A percentile compares a stretch with the other conserved stretches of the same genome.
These are phyloP conservation scores for Tetracladium maxilliforme DNA, from an alignment of 2,329 filamentous ascomycete genomes.

Conservation along the genomic window DNA sequence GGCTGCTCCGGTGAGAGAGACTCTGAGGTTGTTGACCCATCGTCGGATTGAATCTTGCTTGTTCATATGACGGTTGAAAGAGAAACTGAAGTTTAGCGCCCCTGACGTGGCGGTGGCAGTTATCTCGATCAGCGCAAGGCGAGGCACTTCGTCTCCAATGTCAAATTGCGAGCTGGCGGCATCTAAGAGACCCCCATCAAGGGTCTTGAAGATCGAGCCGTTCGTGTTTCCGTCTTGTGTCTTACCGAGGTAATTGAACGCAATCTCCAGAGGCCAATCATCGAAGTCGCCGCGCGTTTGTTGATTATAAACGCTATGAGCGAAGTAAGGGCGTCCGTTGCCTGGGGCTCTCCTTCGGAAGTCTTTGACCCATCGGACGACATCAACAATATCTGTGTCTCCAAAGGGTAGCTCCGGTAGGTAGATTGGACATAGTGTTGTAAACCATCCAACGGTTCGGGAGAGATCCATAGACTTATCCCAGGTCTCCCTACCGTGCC, in stretches of 20 bases:
- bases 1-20: constrained; percentile 15
- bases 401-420: not conserved
- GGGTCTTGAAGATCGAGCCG: constrained; percentile 12
- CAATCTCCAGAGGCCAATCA: constrained; percentile 16
- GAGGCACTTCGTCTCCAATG: constrained; percentile 24
- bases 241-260: constrained; percentile 20
- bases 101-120: constrained; percentile 30
- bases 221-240: constrained; percentile 14
- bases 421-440: not conserved
- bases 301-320: constrained; percentile 1
- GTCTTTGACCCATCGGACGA: constrained; percentile 1
- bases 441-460: not conserved
- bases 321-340: constrained; percentile 2
- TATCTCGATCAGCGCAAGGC: constrained; percentile 34
- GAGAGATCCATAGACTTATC: constrained; percentile 1
- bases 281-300: constrained; percentile 2
- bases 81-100: constrained; percentile 29
- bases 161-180: too few species aligned
- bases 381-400: constrained; percentile 1
- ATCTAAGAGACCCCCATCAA: too few species aligned
- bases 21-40: constrained; percentile 24
- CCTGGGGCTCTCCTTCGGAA: constrained; percentile 1
- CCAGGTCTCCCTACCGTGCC: too few species aligned
- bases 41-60: constrained; percentile 24
- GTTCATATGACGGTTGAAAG: constrained; percentile 30